Percentiles rank a stretch among this genome's conserved stretches.
Evolutionary conservation across 139 green algal species (phyloP).

Genomic region (Chlorella sp.): DNA sequence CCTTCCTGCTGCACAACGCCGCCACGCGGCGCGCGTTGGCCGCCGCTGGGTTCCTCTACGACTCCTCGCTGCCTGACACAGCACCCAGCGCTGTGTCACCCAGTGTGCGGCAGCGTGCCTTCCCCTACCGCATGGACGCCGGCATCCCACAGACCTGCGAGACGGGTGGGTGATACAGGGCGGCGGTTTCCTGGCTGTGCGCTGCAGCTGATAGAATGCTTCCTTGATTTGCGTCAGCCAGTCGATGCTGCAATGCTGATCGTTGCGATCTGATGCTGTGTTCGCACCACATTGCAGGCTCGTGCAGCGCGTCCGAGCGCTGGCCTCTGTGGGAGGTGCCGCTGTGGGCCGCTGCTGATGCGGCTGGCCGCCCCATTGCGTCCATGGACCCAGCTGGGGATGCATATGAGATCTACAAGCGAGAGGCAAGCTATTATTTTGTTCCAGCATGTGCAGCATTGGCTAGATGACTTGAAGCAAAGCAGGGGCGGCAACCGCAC

Average conservation of each 20-base stretch:
- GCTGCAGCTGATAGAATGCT: no score
- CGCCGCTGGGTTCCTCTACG: neutral
- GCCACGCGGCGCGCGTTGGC: neutral
- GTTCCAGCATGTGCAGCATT: no score
- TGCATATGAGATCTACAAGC: slow-evolving; percentile 12
- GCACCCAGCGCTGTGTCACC: neutral
- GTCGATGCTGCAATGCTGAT: no score
- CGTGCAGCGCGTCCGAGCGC: neutral
- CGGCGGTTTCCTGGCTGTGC: no score
- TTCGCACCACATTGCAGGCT: neutral
- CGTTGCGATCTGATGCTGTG: neutral
- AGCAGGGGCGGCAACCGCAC: no score
- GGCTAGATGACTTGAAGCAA: no score
- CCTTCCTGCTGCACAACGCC: slow-evolving; percentile 24
- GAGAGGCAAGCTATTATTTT: neutral
- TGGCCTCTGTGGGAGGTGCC: slow-evolving; percentile 1
- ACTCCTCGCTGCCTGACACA: slow-evolving; percentile 1
- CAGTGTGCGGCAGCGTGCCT: neutral
- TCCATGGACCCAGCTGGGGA: slow-evolving; percentile 6
- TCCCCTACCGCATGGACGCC: neutral
- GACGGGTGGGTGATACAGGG: neutral
- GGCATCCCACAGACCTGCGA: slow-evolving; percentile 9
- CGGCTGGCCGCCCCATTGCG: neutral
- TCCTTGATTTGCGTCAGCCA: no score
- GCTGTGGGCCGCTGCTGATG: neutral